Conservation (phyloP, 257 asterid genomes). For the Catharanthus roseus region DNA sequence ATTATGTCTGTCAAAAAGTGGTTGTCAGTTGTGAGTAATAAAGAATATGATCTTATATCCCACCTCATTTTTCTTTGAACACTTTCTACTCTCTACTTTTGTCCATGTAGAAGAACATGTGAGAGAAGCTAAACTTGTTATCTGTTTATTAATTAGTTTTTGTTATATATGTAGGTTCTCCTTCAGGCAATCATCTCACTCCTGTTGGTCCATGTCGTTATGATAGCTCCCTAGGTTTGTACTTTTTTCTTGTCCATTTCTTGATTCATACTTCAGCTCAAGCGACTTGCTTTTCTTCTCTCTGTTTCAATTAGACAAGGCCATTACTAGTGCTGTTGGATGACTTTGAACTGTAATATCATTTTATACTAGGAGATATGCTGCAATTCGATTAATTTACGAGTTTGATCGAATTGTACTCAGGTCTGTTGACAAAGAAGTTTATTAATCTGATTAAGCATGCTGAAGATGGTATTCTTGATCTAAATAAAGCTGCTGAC, state of each 20-base stretch:
- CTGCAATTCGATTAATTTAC: not conserved
- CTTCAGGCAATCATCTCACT: slow-evolving; percentile 64
- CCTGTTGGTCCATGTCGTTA: slow-evolving; percentile 92
- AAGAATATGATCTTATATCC: not conserved
- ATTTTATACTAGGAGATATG: not conserved
- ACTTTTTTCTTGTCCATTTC: not conserved
- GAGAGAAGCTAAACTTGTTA: not conserved
- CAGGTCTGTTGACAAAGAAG: slow-evolving; percentile 93
- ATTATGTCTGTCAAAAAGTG: not conserved
- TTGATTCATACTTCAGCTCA: not conserved
- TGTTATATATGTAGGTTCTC: slow-evolving; percentile 59
- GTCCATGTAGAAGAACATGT: too few species aligned
- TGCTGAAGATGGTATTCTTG: slow-evolving; percentile 95
- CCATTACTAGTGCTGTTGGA: not conserved
- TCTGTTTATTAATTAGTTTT: slow-evolving; percentile 9
- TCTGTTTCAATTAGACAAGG: not conserved
- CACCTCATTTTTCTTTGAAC: not conserved
- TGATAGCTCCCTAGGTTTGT: slow-evolving; percentile 91
- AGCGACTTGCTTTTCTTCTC: not conserved
- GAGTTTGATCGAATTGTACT: slow-evolving; percentile 4
- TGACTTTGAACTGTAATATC: not conserved
- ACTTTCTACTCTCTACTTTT: not conserved
- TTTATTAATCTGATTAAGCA: slow-evolving; percentile 84
- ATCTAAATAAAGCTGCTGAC: slow-evolving; percentile 91
- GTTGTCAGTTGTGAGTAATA: not conserved